Evolutionary conservation across 2,329 filamentous ascomycete species (phyloP), one percentile per base, ranked within the genome.

Genomic region (Ilyonectria mors-panacis): DNA sequence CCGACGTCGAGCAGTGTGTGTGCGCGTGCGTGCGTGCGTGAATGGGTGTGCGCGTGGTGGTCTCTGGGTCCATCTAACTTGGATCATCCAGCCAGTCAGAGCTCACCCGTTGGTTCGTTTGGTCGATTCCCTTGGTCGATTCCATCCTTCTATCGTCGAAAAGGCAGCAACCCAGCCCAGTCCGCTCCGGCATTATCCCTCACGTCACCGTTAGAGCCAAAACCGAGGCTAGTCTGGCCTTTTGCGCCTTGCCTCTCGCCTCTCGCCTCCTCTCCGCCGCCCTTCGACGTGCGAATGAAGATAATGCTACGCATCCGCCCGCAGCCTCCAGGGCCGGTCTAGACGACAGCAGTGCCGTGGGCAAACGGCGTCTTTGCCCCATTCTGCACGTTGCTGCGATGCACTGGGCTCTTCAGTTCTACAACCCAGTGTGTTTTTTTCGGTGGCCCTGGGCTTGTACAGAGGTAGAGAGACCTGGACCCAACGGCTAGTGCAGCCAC

Each of bases 401-500:
- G 37, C 44, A 53, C 39, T 47, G 21, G 19, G 23, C 39, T 45
- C 33, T 51, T 56, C 53, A 21, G 51, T 53, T 61, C 58, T 54
- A 50, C 63, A 55, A 35, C 23, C 44, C 59, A 50, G 3, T 7
- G 17, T 61, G 54, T 23, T 48, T 39, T 61, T 72, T 69, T 68
- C 39, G 63, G 64, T 63, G 59, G 63, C 51, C 63, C 71, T 72
- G 68, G 58, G 67, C 66, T 59, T 63, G 66, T 62, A n/a, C 37
- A 15, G n/a, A n/a, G n/a, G 37, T 39, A 39, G 17, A 58, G 59
- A 64, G 50, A 65, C 63, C 68, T 71, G 67, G 73, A 39, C 68
- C 75, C 66, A 74, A 74, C 56, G 64, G 57, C 73, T 78, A 77
- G 76, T 75, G 77, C 76, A 77, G 75, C 76, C 78, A 76, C 75